These are phyloP conservation scores for Paramecium octaurelia DNA, from an alignment of 73 alveolate species.

Conservation along the genomic window DNA sequence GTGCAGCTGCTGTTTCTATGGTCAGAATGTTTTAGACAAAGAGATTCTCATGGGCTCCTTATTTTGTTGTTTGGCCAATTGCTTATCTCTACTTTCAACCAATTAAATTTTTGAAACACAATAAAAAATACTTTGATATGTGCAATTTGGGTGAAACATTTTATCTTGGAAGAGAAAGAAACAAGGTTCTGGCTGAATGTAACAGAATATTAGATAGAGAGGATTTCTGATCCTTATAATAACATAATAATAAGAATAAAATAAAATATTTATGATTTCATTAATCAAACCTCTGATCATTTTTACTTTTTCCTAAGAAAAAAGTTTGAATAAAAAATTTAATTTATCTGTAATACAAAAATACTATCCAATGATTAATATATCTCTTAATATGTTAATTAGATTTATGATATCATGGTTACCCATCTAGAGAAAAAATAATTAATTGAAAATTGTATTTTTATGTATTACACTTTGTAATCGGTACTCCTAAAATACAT, in stretches of 20 bases:
- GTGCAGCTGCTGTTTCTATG: constrained; percentile 67
- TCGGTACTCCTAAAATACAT: too few relatives aligned
- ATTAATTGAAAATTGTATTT: too few relatives aligned
- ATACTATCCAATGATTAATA: not conserved
- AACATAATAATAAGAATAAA: not conserved
- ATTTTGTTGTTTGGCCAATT: constrained; percentile 55
- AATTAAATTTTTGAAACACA: constrained; percentile 67
- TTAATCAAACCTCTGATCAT: too few relatives aligned
- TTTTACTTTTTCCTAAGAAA: too few relatives aligned
- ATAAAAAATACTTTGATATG: constrained; percentile 83
- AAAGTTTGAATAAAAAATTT: not conserved
- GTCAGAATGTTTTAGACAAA: constrained; percentile 70
- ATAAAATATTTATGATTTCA: not conserved
- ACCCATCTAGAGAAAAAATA: not conserved
- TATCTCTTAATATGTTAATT: not conserved
- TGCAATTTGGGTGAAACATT: constrained; percentile 86
- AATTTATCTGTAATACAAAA: not conserved
- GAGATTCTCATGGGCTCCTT: constrained; percentile 57
- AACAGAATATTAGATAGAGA: constrained; percentile 79
- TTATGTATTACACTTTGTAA: too few relatives aligned
- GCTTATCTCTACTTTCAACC: constrained; percentile 70
- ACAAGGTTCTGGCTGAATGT: constrained; percentile 77
- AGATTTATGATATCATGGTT: not conserved
- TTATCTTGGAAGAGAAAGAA: constrained; percentile 86
- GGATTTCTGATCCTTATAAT: constrained; percentile 69